Percentiles rank a stretch among this genome's conserved stretches.
phyloP scores from a whole-genome alignment of 2,329 filamentous ascomycete species.

The Sclerotinia trifoliorum region DNA sequence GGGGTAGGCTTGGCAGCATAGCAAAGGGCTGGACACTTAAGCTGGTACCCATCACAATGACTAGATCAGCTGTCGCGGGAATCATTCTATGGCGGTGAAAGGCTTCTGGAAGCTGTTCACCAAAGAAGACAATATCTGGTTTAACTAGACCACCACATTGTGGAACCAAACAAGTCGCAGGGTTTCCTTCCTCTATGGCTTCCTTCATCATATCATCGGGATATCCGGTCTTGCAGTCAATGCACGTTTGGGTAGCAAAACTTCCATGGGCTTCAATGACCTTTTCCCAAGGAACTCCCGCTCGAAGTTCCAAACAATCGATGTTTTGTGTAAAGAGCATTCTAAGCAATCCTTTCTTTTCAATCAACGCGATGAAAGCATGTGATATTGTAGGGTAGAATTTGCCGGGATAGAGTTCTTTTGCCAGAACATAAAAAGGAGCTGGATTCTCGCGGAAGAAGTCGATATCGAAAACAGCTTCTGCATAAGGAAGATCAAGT shows the following conservation, averaged over 20 bases:
- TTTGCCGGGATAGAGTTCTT: constrained; percentile 87
- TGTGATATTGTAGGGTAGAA: constrained; percentile 89
- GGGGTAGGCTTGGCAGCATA: constrained; percentile 65
- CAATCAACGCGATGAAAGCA: constrained; percentile 79
- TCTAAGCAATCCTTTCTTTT: constrained; percentile 72
- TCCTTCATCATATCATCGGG: constrained; percentile 72
- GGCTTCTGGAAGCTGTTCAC: constrained; percentile 63
- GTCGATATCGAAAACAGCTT: constrained; percentile 89
- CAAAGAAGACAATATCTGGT: constrained; percentile 82
- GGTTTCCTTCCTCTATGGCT: constrained; percentile 63
- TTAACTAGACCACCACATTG: constrained; percentile 73
- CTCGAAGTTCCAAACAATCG: constrained; percentile 85
- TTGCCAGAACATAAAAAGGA: constrained; percentile 89
- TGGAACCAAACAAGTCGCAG: constrained; percentile 64
- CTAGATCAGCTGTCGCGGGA: constrained; percentile 66
- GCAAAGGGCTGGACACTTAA: constrained; percentile 88
- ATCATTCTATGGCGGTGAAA: constrained; percentile 62
- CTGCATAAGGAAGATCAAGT: constrained; percentile 81
- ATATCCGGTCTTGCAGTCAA: constrained; percentile 76
- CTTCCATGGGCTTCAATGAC: constrained; percentile 95
- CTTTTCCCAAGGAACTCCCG: constrained; percentile 75
- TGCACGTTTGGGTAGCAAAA: constrained; percentile 87
- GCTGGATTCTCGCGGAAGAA: constrained; percentile 83
- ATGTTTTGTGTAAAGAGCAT: constrained; percentile 98
- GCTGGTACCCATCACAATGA: constrained; percentile 86